These are phyloP conservation scores for Vaccinium corymbosum DNA, from an alignment of 148 eudicot genomes.

Conservation along the genomic window DNA sequence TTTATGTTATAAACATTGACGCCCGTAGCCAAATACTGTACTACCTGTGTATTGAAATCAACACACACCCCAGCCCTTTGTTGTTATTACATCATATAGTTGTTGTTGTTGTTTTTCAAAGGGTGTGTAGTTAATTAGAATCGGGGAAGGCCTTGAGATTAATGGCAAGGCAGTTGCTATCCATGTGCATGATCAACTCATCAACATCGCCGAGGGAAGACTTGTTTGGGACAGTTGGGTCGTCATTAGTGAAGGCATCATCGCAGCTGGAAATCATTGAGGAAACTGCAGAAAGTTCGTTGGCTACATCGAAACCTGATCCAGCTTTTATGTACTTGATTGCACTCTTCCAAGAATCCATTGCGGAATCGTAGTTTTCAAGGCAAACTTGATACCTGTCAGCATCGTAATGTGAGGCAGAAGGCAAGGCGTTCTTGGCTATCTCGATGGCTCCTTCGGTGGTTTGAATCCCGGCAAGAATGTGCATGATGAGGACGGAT, in stretches of 20 bases:
- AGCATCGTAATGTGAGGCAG: not conserved
- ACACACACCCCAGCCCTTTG: not conserved
- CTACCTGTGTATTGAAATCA: not conserved
- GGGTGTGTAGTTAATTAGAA: not conserved
- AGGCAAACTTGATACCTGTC: conserved; percentile 6
- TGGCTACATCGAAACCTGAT: not conserved
- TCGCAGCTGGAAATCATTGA: not conserved
- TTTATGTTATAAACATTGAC: too few relatives aligned
- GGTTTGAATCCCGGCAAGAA: not conserved
- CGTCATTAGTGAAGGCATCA: conserved; percentile 8
- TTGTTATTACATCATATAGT: not conserved
- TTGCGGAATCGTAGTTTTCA: not conserved
- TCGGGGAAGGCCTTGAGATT: not conserved
- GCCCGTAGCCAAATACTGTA: not conserved
- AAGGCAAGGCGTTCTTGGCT: not conserved
- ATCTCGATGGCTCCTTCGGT: not conserved
- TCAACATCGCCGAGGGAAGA: not conserved
- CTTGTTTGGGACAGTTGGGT: not conserved
- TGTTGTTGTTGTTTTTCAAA: not conserved
- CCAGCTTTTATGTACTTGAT: not conserved
- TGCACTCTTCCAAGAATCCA: conserved; percentile 10
- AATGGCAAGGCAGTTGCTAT: not conserved
- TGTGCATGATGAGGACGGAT: conserved; percentile 10
- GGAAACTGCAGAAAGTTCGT: not conserved
- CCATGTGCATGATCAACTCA: not conserved